Base-by-base conservation (phyloP, 2,329 filamentous ascomycete genomes). In the Neodidymelliopsis sp. region DNA sequence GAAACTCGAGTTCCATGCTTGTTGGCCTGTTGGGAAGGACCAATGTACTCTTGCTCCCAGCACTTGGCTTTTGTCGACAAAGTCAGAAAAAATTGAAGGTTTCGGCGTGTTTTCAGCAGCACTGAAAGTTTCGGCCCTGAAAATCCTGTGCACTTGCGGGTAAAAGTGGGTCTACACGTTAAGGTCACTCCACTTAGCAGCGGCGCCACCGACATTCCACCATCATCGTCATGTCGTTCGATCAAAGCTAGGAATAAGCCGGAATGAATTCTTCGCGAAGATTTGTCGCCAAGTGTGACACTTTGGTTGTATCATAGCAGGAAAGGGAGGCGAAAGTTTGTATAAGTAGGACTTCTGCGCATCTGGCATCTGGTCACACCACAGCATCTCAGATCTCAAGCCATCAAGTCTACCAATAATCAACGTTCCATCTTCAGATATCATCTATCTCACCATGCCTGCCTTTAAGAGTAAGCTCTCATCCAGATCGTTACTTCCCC, bases 91-190 rank as follows among this genome's bases (percentile, higher is more conserved):
- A 23, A 22, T 36, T 24, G 24, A 41, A 37, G 22, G 12, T 25
- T 30, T 36, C 37, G 37, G 36, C 20, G 24, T 11, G 11, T 36
- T 24, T 36, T 35, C 23, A 50, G 47, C 29, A 19, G 23, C 28
- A 29, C 30, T 44, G 23, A 34, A 44, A 44, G 35, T 41, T 45
- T 48, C 49, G 49, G 60, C 44, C 56, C 59, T 60, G 58, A 53
- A 63, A 63, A 63, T 60, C 62, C 56, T 53, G 47, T 48, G 47
- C 50, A 37, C 50, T 54, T 53, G 44, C 56, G 62, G 62, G 38
- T 65, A 63, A 63, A 30, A 62, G 57, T 63, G 62, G 62, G 25
- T 29, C 53, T n/a, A 51, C 51, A 53, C 53, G 57, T 61, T 60
- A 50, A 46, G 41, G 46, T 63, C 62, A 65, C 48, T 50, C 55